Percentiles rank a stretch among this genome's conserved stretches.
Evolutionary conservation across 805 yeast genomes (phyloP).

Genomic region (Candida chilensis): DNA sequence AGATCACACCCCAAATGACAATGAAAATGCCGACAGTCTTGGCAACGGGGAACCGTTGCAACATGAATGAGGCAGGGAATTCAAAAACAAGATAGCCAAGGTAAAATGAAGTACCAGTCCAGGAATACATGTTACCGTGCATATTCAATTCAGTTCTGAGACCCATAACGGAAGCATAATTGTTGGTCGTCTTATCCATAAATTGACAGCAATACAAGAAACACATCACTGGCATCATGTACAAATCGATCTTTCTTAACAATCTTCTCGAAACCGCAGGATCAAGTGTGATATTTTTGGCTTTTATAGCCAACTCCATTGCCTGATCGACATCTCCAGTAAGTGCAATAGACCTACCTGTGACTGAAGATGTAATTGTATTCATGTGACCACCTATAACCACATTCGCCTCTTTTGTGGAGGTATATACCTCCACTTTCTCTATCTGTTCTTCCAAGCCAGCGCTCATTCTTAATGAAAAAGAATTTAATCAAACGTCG

Average conservation of each 20-base stretch:
- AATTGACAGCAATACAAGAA: slow-evolving; percentile 40
- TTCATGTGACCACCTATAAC: too few relatives aligned
- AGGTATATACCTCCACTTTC: too few relatives aligned
- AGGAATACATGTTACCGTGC: slow-evolving; percentile 26
- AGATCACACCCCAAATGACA: slow-evolving; percentile 51
- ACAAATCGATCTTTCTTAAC: slow-evolving; percentile 41
- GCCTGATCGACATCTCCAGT: slow-evolving; percentile 37
- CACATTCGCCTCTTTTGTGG: background rate
- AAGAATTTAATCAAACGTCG: too few relatives aligned
- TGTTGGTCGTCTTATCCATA: slow-evolving; percentile 49
- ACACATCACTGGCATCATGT: slow-evolving; percentile 41
- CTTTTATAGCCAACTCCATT: slow-evolving; percentile 25
- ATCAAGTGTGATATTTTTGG: slow-evolving; percentile 15
- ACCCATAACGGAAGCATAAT: slow-evolving; percentile 47
- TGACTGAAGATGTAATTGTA: too few relatives aligned
- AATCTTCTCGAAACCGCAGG: slow-evolving; percentile 21
- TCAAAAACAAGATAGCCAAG: slow-evolving; percentile 57
- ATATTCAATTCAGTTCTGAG: slow-evolving; percentile 32
- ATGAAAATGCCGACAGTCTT: slow-evolving; percentile 39
- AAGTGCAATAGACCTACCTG: slow-evolving; percentile 7
- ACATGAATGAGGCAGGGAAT: slow-evolving; percentile 30
- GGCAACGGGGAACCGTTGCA: slow-evolving; percentile 52
- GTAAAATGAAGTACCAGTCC: slow-evolving; percentile 24
- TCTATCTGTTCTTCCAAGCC: too few relatives aligned
- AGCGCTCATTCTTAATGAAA: too few relatives aligned